Conservation (phyloP, 2,329 filamentous ascomycete species). For the Xylariaceae sp. region DNA sequence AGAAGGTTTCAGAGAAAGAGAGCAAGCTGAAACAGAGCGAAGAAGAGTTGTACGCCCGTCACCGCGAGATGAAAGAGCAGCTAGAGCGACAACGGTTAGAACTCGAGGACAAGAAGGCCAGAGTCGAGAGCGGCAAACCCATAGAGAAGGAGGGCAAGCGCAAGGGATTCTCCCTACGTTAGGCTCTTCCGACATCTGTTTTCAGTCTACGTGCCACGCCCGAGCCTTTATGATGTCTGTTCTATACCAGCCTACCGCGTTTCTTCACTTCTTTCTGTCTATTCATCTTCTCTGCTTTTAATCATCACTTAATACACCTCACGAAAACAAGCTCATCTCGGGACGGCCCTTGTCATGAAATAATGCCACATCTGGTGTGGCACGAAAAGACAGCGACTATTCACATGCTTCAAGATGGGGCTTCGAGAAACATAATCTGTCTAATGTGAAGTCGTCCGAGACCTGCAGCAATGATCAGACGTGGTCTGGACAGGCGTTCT, state of each 20-base stretch:
- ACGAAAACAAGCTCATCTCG: slow-evolving; percentile 40
- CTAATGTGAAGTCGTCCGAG: neutral
- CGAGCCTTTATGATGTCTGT: slow-evolving; percentile 65
- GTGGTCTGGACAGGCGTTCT: slow-evolving; percentile 32
- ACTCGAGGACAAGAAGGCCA: slow-evolving; percentile 97
- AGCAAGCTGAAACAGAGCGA: slow-evolving; percentile 99
- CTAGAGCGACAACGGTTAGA: slow-evolving; percentile 93
- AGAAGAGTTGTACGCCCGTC: slow-evolving; percentile 96
- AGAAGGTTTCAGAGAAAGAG: slow-evolving; percentile 99
- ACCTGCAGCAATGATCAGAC: slow-evolving; percentile 8
- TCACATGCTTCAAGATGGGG: slow-evolving; percentile 27
- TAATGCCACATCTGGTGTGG: slow-evolving; percentile 1
- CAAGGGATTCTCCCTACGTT: slow-evolving; percentile 99
- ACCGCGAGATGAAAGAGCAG: slow-evolving; percentile 99
- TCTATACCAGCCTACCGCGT: slow-evolving; percentile 65
- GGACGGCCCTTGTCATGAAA: slow-evolving; percentile 34
- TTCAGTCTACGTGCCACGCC: slow-evolving; percentile 58
- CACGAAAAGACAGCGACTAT: slow-evolving; percentile 10
- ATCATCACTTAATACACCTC: slow-evolving; percentile 53
- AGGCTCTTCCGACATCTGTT: slow-evolving; percentile 50
- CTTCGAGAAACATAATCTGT: slow-evolving; percentile 28
- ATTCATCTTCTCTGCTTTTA: slow-evolving; percentile 52
- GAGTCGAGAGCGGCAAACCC: slow-evolving; percentile 93
- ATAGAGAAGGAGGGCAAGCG: slow-evolving; percentile 98
- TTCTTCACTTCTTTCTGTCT: slow-evolving; percentile 55